Percentiles rank a stretch among this genome's conserved stretches.
phyloP scores from a whole-genome alignment of 768 basidiomycete genomes.

The Hydnum rufescens region DNA sequence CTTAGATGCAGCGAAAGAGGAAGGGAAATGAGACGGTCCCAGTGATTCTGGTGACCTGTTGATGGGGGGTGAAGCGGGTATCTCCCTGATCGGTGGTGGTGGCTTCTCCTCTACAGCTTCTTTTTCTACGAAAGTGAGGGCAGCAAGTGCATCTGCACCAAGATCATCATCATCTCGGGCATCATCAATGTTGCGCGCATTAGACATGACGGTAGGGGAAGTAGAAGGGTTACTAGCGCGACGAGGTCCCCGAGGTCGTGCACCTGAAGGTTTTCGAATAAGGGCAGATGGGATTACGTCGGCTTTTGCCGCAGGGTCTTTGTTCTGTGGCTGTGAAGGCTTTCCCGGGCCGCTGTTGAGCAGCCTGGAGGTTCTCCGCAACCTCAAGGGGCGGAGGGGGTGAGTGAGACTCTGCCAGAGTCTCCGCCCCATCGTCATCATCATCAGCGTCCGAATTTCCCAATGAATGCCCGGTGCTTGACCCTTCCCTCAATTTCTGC shows the following conservation, averaged over 20 bases:
- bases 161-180: slow-evolving; percentile 22
- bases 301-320: background rate
- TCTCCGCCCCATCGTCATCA: background rate
- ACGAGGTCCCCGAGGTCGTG: background rate
- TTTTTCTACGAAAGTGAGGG: slow-evolving; percentile 51
- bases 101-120: slow-evolving; percentile 18
- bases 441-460: background rate
- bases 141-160: slow-evolving; percentile 51
- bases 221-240: background rate
- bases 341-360: background rate
- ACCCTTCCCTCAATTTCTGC: background rate
- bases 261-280: background rate
- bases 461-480: background rate
- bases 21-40: slow-evolving; percentile 32
- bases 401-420: background rate
- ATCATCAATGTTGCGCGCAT: background rate
- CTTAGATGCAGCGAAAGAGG: slow-evolving; percentile 75
- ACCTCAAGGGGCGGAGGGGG: background rate
- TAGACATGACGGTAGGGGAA: too few relatives aligned
- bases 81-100: background rate
- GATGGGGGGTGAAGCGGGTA: slow-evolving; percentile 8
- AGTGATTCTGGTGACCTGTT: slow-evolving; percentile 10
- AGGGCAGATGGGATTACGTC: background rate
- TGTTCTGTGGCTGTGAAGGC: background rate
- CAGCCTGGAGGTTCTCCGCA: background rate